phyloP scores from a whole-genome alignment of 176 grass and related monocot genomes.

The Stipa capillata region DNA sequence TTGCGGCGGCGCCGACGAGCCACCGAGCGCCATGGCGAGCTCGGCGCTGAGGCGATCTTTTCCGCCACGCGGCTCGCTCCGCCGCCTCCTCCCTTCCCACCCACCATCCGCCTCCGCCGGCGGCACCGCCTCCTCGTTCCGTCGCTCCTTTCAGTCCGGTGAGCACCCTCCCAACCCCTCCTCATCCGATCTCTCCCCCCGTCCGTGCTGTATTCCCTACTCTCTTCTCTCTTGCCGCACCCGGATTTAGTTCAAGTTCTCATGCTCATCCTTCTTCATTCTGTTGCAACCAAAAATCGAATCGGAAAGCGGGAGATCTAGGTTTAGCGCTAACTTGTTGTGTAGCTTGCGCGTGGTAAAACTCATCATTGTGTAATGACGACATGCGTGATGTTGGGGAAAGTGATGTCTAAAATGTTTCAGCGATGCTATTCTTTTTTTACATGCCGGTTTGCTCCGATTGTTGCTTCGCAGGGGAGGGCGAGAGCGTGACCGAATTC shows the following conservation, averaged over 20 bases:
- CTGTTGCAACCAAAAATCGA: not conserved
- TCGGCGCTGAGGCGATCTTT: slow-evolving; percentile 24
- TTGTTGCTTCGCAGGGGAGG: slow-evolving; percentile 4
- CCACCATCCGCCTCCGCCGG: not conserved
- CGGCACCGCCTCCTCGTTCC: slow-evolving; percentile 1
- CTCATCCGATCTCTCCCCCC: not conserved
- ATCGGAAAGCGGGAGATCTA: slow-evolving; percentile 13
- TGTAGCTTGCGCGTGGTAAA: not conserved
- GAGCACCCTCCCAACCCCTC: not conserved
- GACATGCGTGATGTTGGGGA: not conserved
- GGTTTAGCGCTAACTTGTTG: not conserved
- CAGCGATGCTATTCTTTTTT: not conserved
- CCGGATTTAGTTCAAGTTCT: not conserved
- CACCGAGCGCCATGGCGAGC: slow-evolving; percentile 36
- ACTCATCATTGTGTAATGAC: not conserved
- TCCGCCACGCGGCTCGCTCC: not conserved
- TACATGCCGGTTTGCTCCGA: not conserved
- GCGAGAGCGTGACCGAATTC: slow-evolving; percentile 36
- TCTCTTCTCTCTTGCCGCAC: not conserved
- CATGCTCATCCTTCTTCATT: not conserved
- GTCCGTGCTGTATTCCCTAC: not conserved
- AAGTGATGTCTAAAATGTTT: not conserved
- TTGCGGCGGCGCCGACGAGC: slow-evolving; percentile 36
- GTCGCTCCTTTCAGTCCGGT: slow-evolving; percentile 28
- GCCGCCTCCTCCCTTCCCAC: not conserved